A percentile compares a stretch with the other conserved stretches of the same genome.
Conservation (phyloP, 257 asterid genomes). For the Ajuga chamaepitys region DNA sequence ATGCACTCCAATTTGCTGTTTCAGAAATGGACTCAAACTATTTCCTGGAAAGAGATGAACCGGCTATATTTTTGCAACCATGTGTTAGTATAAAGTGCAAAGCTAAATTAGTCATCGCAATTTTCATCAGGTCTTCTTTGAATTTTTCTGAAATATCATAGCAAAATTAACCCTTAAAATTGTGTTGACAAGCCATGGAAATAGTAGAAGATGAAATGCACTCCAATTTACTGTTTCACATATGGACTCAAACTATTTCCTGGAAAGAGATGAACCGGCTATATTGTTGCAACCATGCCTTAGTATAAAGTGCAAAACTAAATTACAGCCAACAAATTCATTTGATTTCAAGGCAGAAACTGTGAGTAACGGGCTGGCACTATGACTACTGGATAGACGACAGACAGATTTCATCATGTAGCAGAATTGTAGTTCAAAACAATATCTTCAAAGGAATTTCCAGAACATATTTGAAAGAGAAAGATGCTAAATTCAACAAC, state of each 20-base stretch:
- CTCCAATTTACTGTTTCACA: neutral
- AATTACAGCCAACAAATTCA: neutral
- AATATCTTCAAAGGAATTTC: neutral
- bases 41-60: neutral
- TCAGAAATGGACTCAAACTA: neutral
- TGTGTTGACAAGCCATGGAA: neutral
- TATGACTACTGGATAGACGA: neutral
- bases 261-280: neutral
- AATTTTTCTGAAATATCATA: constrained; percentile 51
- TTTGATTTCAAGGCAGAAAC: neutral
- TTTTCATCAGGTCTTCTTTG: constrained; percentile 65
- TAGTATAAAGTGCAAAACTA: neutral
- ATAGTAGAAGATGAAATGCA: neutral
- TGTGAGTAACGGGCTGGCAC: neutral
- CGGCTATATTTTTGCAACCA: neutral
- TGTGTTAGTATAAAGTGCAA: neutral
- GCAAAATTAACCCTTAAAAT: constrained; percentile 4
- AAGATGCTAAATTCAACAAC: neutral
- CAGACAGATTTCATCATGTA: no score
- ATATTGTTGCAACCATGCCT: neutral
- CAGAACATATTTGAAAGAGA: neutral
- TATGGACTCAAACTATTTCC: neutral
- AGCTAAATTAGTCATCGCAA: constrained; percentile 89
- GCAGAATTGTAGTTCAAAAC: neutral
- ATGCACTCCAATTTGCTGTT: neutral